phyloP scores from a whole-genome alignment of 306 rosid genomes.

The Vigna hirtella region DNA sequence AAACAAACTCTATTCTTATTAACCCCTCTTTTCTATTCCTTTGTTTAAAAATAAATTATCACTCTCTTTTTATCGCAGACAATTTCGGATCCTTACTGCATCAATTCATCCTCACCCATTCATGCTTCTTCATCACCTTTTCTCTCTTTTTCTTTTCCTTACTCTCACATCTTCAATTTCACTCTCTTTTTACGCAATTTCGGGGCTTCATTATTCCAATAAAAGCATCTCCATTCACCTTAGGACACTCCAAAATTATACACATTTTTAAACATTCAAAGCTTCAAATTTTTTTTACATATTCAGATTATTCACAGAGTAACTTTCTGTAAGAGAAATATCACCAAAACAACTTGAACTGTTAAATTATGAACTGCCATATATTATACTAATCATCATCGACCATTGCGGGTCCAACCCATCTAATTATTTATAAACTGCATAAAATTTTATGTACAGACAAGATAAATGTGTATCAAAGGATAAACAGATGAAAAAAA shows the following conservation, averaged over 20 bases:
- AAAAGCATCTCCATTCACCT: neutral
- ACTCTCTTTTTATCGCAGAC: constrained; percentile 34
- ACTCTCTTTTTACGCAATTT: neutral
- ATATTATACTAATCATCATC: too few relatives aligned
- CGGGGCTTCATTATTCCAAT: neutral
- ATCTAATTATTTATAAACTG: too few relatives aligned
- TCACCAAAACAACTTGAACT: too few relatives aligned
- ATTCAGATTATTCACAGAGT: too few relatives aligned
- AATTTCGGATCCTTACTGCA: constrained; percentile 40
- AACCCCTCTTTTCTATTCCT: neutral
- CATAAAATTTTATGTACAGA: too few relatives aligned
- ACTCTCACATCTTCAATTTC: neutral
- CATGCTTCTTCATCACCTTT: neutral
- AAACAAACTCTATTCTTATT: constrained; percentile 36
- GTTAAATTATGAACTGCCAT: too few relatives aligned
- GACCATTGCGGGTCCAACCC: too few relatives aligned
- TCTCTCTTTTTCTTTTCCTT: neutral
- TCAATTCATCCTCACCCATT: constrained; percentile 34
- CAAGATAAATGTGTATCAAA: too few relatives aligned
- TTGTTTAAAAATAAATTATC: neutral
- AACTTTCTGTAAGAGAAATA: too few relatives aligned
- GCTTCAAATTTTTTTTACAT: too few relatives aligned
- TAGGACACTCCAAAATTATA: neutral
- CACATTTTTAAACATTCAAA: neutral
- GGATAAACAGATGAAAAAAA: neutral